Evolutionary conservation across 805 yeast species (phyloP).

Genomic region (Metschnikowia similis): DNA sequence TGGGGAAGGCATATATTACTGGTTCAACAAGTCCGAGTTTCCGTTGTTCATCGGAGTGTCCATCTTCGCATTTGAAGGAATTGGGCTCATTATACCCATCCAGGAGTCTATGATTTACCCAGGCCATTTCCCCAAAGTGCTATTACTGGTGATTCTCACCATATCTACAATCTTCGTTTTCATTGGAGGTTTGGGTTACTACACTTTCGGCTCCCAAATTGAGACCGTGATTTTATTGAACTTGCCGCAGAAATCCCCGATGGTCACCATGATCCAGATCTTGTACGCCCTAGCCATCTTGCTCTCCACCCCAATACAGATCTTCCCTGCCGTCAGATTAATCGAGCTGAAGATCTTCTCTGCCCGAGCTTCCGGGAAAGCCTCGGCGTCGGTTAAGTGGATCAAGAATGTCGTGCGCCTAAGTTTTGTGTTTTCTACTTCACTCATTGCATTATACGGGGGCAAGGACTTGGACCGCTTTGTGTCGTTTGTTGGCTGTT

Average conservation of each 20-base stretch:
- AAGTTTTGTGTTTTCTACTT: constrained; percentile 49
- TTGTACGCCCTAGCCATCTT: constrained; percentile 72
- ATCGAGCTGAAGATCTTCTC: constrained; percentile 58
- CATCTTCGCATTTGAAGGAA: constrained; percentile 85
- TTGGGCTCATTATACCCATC: constrained; percentile 76
- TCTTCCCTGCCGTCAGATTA: constrained; percentile 74
- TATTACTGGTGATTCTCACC: constrained; percentile 56
- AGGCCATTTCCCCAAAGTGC: constrained; percentile 63
- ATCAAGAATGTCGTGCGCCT: constrained; percentile 57
- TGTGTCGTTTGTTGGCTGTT: constrained; percentile 78
- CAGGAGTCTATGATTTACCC: constrained; percentile 80
- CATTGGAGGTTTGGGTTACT: constrained; percentile 65
- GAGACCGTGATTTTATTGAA: constrained; percentile 69
- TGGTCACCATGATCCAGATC: constrained; percentile 62
- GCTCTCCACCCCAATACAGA: constrained; percentile 74
- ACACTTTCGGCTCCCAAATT: constrained; percentile 61
- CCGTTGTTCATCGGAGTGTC: constrained; percentile 79
- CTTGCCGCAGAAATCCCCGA: constrained; percentile 61
- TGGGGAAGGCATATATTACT: constrained; percentile 46
- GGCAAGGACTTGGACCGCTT: constrained; percentile 66
- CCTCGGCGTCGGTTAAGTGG: constrained; percentile 55
- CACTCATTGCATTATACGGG: constrained; percentile 60
- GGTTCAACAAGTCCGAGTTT: constrained; percentile 55
- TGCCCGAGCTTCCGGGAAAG: constrained; percentile 50
- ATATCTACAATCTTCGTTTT: constrained; percentile 60